Conservation (phyloP, 108 stramenopile genomes). For the Epithemia pelagica region DNA sequence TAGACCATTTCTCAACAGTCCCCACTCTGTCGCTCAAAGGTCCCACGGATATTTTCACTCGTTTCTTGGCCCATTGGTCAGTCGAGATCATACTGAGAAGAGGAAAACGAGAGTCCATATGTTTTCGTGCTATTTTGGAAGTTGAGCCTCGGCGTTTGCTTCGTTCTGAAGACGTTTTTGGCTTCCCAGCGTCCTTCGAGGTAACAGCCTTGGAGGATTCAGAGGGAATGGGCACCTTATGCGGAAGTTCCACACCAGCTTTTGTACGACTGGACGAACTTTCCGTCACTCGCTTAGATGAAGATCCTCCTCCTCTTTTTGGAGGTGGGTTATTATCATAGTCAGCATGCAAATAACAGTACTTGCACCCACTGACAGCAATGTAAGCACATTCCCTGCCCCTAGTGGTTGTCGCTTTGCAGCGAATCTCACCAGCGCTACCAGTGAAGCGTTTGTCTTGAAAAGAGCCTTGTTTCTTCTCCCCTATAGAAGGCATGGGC, state of each 20-base stretch:
- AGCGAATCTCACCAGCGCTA: conserved; percentile 7
- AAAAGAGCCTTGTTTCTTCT: conserved; percentile 4
- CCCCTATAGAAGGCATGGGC: not conserved
- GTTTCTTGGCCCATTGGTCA: conserved; percentile 25
- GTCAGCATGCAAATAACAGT: conserved; percentile 36
- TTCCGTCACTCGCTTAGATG: not conserved
- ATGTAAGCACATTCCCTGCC: conserved; percentile 39
- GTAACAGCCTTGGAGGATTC: not conserved
- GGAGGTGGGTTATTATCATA: conserved; percentile 36
- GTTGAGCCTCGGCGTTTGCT: not conserved
- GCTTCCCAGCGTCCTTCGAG: not conserved
- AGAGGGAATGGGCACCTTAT: not conserved
- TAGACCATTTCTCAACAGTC: conserved; percentile 30
- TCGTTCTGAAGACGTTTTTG: not conserved
- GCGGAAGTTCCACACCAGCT: not conserved
- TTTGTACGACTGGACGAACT: not conserved
- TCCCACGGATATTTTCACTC: conserved; percentile 23
- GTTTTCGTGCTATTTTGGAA: not conserved
- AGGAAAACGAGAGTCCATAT: conserved; percentile 1
- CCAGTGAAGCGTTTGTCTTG: conserved; percentile 32
- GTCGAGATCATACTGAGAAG: conserved; percentile 25
- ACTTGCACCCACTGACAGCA: conserved; percentile 28
- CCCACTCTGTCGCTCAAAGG: conserved; percentile 23
- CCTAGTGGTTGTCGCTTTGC: conserved; percentile 35
- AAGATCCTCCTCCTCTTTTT: conserved; percentile 8